phyloP scores from a whole-genome alignment of 192 early-diverging fungal species.

The Gaertneriomyces semiglobifer region DNA sequence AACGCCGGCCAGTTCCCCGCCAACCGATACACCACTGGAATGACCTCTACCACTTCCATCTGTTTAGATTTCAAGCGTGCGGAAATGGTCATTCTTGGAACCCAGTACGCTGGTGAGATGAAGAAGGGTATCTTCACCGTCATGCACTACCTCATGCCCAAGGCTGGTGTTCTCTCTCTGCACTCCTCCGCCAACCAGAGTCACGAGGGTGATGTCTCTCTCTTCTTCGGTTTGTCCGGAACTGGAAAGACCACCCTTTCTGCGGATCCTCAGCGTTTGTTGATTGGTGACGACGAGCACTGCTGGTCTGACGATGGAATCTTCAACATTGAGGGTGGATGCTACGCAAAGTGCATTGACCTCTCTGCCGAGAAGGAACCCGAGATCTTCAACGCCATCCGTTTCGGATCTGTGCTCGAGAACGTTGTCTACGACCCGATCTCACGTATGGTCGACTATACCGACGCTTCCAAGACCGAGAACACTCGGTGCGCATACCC shows the following conservation, averaged over 20 bases:
- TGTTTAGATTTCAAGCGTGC: conserved; percentile 86
- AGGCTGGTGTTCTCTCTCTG: conserved; percentile 79
- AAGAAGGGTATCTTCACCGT: conserved; percentile 98
- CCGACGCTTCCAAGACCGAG: conserved; percentile 77
- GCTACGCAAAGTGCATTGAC: conserved; percentile 97
- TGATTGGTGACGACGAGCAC: conserved; percentile 99
- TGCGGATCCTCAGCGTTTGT: conserved; percentile 84
- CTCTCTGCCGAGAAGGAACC: conserved; percentile 96
- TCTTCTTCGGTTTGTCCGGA: conserved; percentile 98
- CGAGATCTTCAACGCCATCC: conserved; percentile 96
- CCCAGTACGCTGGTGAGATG: conserved; percentile 99
- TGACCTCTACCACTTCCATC: conserved; percentile 92
- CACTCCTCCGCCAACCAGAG: conserved; percentile 96
- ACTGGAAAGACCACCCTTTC: conserved; percentile 98
- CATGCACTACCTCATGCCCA: conserved; percentile 99
- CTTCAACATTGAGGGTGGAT: conserved; percentile 99
- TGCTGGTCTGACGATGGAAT: conserved; percentile 96
- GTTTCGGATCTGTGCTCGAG: conserved; percentile 89
- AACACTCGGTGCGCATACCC: conserved; percentile 97
- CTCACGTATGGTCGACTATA: conserved; percentile 77
- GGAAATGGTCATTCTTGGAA: conserved; percentile 98
- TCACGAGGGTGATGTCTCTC: conserved; percentile 80
- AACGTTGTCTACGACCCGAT: conserved; percentile 83
- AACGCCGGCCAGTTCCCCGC: conserved; percentile 93
- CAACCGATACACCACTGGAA: conserved; percentile 89